Base-by-base conservation (phyloP, 2,329 filamentous ascomycete genomes). In the Fusarium sp. region DNA sequence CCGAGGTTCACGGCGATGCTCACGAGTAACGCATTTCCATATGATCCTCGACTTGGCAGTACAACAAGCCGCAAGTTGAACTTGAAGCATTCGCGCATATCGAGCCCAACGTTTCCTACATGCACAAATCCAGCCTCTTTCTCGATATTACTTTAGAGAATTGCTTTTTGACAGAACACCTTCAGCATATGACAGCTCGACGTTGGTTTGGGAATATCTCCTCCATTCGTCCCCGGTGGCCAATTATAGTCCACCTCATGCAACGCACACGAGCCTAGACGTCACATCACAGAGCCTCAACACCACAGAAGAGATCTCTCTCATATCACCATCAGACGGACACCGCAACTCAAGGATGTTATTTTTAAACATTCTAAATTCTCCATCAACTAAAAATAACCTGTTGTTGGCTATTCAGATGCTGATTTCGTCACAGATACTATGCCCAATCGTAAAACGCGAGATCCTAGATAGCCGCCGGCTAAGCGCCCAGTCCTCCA, bases 211-310 rank as follows among this genome's bases (percentile, higher is more conserved):
- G 37, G 53, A 60, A 57, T 40, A 43, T 30, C 16, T 28, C 23
- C 16, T 28, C 23, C 30, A 37, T 51, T 23, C 13, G 48, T 16
- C 12, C 31, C n/a, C 23, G 13, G 16, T n/a, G 23, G 39, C 73
- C 73, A 75, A 74, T 75, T 59, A 72, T 34, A 36, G 31, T 11
- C 57, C 23, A 13, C 31, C 41, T 44, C 39, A 54, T 18, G 48
- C 27, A 31, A 39, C 43, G 58, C 46, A 53, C 48, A 47, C 18
- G n/a, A 48, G 11, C 44, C 28, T 36, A 28, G 54, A 74, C 60
- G 36, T 69, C 64, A 62, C 58, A 44, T 55, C 46, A 48, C 50
- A 67, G 73, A 75, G 72, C 73, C 73, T 75, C 73, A 74, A 75
- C 71, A 72, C 72, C 73, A 74, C 53, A 55, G 48, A 51, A 43